Evolutionary conservation across 108 stramenopile species (phyloP), one percentile per base, ranked within the genome.

Genomic region (Aureococcus anophagefferens): DNA sequence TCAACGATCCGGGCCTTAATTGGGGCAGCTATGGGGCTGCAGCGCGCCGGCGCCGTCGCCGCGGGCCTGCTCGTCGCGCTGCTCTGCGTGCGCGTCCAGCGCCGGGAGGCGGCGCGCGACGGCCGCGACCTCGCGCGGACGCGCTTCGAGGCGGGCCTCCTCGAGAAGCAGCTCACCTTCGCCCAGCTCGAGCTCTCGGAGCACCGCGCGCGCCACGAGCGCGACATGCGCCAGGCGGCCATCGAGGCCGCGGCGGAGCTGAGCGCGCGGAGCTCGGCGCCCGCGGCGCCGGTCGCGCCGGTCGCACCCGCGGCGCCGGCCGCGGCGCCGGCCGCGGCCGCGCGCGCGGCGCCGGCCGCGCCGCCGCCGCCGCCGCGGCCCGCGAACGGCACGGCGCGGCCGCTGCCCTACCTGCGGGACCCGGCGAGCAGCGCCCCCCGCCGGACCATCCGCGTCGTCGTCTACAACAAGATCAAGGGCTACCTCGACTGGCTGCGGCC

Each of bases 401-500:
- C 51, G 51, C 51, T 59, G 51, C 17, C 51, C 25, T 59, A 59
- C 51, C 51, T 59, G 21, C 14, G 51, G 51, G 51, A 59, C 21
- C 21, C 51, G 21, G 25, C 14, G 14, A 25, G 7, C 3, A 59
- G 17, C 14, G 65, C 65, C 15, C 30, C 44, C 35, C 70, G 70
- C 11, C 62, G 62, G 14, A 28, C 7, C 13, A 46, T 71, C n/a
- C 70, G 36, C n/a, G 46, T 77, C 67, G 18, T 77, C 30, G 74
- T 77, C 31, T 77, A 71, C 70, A 77, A 69, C 70, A 75, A 77
- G 35, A 72, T 77, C 21, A 30, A 64, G 46, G 76, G 76, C 18
- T 77, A 70, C 70, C 63, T 77, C 30, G 74, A 77, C 36, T 77
- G 71, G 70, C 68, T 75, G 62, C 51, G 74, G 11, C 74, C 74